Evolutionary conservation across 2,329 filamentous ascomycete species (phyloP).

Genomic region (Diaporthe nobilis): DNA sequence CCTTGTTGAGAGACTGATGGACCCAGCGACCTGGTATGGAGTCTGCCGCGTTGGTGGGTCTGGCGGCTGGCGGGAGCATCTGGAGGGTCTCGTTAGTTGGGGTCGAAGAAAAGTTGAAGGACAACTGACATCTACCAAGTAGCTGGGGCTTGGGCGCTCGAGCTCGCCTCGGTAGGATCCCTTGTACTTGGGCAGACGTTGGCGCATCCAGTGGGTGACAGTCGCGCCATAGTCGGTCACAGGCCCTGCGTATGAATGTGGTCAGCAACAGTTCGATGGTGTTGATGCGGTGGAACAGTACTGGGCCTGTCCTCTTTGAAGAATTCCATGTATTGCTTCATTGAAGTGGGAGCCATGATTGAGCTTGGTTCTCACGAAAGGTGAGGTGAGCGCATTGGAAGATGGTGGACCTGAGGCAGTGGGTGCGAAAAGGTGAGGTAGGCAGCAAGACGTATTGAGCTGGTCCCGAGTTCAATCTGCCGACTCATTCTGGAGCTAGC

Average conservation of each 20-base stretch:
- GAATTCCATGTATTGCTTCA: constrained; percentile 39
- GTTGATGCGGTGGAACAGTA: constrained; percentile 34
- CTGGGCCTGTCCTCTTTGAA: constrained; percentile 18
- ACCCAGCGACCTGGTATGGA: constrained; percentile 95
- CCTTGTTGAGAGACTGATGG: constrained; percentile 98
- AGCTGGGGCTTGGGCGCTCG: constrained; percentile 89
- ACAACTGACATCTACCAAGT: constrained; percentile 83
- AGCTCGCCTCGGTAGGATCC: constrained; percentile 79
- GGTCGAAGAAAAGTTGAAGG: not conserved
- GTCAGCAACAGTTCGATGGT: constrained; percentile 17
- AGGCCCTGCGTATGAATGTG: constrained; percentile 70
- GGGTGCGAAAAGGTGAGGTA: not conserved
- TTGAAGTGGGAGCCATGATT: constrained; percentile 9
- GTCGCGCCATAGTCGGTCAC: constrained; percentile 95
- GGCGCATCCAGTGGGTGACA: constrained; percentile 91
- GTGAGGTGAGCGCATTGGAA: too few relatives aligned
- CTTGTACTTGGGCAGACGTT: constrained; percentile 82
- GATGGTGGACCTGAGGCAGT: not conserved
- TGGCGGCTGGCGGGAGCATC: constrained; percentile 89
- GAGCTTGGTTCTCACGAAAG: not conserved
- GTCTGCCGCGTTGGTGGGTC: constrained; percentile 82
- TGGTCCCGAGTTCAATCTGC: not conserved
- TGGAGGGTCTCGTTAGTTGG: constrained; percentile 54
- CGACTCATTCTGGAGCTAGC: not conserved
- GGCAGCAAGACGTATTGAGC: not conserved